Base-by-base conservation (phyloP, 257 asterid species). In the Petunia axillaris region DNA sequence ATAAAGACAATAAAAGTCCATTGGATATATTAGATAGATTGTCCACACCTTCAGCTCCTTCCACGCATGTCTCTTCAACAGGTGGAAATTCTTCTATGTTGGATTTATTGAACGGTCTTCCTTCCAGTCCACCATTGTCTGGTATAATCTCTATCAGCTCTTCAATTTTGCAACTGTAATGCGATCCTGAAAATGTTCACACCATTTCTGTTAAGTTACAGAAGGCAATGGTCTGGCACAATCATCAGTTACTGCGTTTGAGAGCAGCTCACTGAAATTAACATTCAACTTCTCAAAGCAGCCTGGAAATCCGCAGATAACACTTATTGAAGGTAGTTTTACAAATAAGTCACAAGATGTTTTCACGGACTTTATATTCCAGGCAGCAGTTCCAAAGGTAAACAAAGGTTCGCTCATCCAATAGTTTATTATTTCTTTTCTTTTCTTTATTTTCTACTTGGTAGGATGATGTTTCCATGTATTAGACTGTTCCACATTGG, bases 361-460 rank as follows among this genome's bases (percentile, higher is more conserved):
- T 55, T 96, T 84, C 88, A 89, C 94, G 8, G 92, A 91, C 84
- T 96, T 96, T 44, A 84, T 94, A 65, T 96, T 96, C 89, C 98
- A 90, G 94, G 96, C 98, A 43, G 98, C 99, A 0, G 99, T 96
- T 60, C 99, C 99, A 37, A 96, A 94, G 98, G 99, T 94, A 96
- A 67, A 52, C 10, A 50, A 50, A 50, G 63, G 62, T 48, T 48
- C 46, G 6, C 35, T 50, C 46, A 73, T 36, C 78, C 46, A 50
- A 15, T 36, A 11, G 46, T 73, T 50, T 52, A 46, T 50, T 73
- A 50, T 50, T 50, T 10, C 36, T 50, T 71, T 71, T 8, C 60
- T 48, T 40, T 71, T 71, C 46, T 4, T 73, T 73, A 73, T 73
- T 52, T 48, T 73, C 14, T 58, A 50, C 78, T 50, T 36, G 62